Evolutionary conservation across 1,284 basidiomycete species (phyloP), one percentile per base, ranked within the genome.

Genomic region (Apiotrichum brassicae): DNA sequence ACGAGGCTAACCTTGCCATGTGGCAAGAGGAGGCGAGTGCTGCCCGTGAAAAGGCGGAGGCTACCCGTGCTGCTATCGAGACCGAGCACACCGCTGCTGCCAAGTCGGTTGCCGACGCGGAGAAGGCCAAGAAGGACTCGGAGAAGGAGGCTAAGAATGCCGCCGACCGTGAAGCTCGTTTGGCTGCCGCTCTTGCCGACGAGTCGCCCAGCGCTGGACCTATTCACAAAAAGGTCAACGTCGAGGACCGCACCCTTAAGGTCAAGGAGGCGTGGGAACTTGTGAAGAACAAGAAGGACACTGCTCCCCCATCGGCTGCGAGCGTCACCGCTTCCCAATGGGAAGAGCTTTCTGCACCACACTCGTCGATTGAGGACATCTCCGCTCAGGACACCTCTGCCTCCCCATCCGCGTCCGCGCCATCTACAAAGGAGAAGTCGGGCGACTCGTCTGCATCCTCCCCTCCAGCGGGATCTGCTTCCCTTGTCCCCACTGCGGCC

Each of bases 11-110:
- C 48, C 74, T 87, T 9, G 75, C 77, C 33, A 72, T 76, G 58
- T 92, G 88, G 88, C 81, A 82, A 34, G 80, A 80, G 23, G 80
- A 85, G 62, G 84, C 83, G 24, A 82, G 85, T 28, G 79, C 82
- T 53, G 83, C 83, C 37, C 82, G 87, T 44, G 76, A 79, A 59
- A 87, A 84, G 66, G 85, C 86, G 8, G 83, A 85, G 70, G 78
- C 76, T 51, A 82, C 83, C 63, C 81, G 86, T n/a, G 77, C 79
- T 38, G 75, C 78, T 51, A 86, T 86, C 81, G 86, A 87, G 64
- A 76, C 61, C 12, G 64, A 70, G 46, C 54, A 49, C 22, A 57
- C 56, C 1, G 59, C 63, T 22, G 58, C 49, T 8, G 55, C 51
- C 23, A 56, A 48, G 37, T 58, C 62, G 25, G 53, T 57, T 30